Evolutionary conservation across 345 rosid species (phyloP), one percentile per base, ranked within the genome.

Genomic region (Citrus trifoliata): DNA sequence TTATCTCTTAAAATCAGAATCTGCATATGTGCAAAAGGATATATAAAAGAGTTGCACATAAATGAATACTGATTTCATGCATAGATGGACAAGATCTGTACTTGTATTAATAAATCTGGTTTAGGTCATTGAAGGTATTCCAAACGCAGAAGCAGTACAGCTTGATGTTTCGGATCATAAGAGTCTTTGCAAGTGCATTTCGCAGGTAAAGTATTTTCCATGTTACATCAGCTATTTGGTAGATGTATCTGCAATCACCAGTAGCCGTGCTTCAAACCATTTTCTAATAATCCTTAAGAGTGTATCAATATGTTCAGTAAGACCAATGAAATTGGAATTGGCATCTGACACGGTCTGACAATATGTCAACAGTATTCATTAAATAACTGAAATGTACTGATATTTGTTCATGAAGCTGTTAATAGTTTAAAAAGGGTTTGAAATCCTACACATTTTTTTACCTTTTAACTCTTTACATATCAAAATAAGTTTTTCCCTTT

Each of bases 121-220:
- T 40, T 86, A 95, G 99, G 88, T 88, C 33, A 75, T 88, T 78
- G 90, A 92, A 84, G 99, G 96, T 58, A 93, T 89, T 73, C 81
- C 95, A 24, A 91, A 95, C 61, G 89, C 93, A 56, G 85, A 82
- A 12, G 98, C 99, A 25, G 80, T 88, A 76, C 90, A 92, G 85
- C 82, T 95, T 62, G 98, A 95, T 81, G 91, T 95, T 71, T 82
- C 74, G 62, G 97, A 95, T 79, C 82, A 85, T 81, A 89, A 83
- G 81, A 88, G 88, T 78, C 97, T 93, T 37, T 80, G 82, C 75
- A 82, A 88, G 77, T 87, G 83, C 79, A 87, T 95, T 77, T 90
- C 97, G 32, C 86, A 91, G 99, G 99, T 95, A 84, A 37, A 61
- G 7, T 70, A 68, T 65, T 70, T 60, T 66, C 65, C 10, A 32